A percentile compares a stretch with the other conserved stretches of the same genome.
Conservation (phyloP, 106 monocot species). For the Acanthochlamys bracteata region DNA sequence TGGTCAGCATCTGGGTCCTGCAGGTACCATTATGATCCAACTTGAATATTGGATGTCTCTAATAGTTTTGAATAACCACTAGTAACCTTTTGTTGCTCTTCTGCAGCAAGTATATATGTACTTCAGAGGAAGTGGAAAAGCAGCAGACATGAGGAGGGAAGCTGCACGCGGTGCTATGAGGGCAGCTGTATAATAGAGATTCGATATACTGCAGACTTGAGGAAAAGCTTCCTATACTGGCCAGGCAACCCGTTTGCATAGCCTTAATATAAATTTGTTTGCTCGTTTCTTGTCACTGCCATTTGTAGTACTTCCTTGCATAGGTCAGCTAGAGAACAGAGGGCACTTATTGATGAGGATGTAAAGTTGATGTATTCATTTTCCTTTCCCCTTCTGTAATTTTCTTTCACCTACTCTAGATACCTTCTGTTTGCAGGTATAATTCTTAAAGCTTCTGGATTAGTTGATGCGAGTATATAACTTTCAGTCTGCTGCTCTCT, state of each 20-base stretch:
- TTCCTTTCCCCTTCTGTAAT: no score
- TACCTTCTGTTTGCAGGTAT: no score
- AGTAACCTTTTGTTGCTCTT: neutral
- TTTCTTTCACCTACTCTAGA: no score
- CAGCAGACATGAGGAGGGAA: conserved; percentile 57
- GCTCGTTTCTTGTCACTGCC: neutral
- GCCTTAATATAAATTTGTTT: neutral
- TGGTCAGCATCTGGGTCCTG: conserved; percentile 73
- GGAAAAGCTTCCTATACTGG: neutral
- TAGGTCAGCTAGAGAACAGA: neutral
- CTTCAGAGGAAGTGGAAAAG: conserved; percentile 68
- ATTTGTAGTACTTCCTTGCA: neutral
- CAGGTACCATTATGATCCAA: conserved; percentile 29
- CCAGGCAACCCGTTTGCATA: neutral
- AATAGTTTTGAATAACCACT: neutral
- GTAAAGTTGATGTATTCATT: neutral
- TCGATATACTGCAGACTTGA: neutral
- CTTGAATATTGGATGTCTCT: neutral
- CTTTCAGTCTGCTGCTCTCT: no score
- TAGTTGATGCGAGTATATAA: no score
- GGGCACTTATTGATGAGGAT: neutral
- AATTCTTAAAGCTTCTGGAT: no score
- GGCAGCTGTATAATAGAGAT: conserved; percentile 43
- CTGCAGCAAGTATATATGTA: conserved; percentile 59
- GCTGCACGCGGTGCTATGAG: conserved; percentile 62